Evolutionary conservation across 176 grass and related monocot species (phyloP).

Genomic region (Musa troglodytarum): DNA sequence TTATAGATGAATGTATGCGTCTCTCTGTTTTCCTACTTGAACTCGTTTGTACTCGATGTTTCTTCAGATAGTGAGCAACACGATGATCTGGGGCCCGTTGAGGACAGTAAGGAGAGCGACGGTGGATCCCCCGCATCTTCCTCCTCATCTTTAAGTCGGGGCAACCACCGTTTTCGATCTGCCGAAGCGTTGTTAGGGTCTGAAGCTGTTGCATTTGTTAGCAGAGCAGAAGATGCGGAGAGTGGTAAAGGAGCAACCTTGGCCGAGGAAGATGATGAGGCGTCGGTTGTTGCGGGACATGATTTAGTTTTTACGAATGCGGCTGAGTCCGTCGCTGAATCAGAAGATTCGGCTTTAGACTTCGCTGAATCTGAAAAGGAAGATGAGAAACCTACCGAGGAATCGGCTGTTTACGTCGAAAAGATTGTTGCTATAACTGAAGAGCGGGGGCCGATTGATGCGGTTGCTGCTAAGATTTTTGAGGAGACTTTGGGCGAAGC

Average conservation of each 20-base stretch:
- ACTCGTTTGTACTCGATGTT: neutral
- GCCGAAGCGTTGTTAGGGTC: neutral
- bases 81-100: neutral
- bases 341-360: neutral
- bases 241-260: neutral
- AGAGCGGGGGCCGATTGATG: neutral
- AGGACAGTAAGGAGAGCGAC: neutral
- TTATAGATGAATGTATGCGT: too few relatives aligned
- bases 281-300: neutral
- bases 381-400: neutral
- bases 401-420: neutral
- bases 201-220: neutral
- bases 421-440: neutral
- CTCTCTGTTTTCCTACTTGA: neutral
- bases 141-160: neutral
- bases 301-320: neutral
- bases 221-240: neutral
- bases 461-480: neutral
- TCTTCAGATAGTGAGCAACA: constrained; percentile 2
- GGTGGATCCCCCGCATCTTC: neutral
- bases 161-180: neutral
- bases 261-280: neutral
- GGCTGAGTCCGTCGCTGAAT: neutral
- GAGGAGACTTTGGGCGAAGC: neutral
- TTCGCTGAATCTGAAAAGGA: neutral